phyloP scores from a whole-genome alignment of 768 basidiomycete genomes.

The Mycena olivaceomarginata region DNA sequence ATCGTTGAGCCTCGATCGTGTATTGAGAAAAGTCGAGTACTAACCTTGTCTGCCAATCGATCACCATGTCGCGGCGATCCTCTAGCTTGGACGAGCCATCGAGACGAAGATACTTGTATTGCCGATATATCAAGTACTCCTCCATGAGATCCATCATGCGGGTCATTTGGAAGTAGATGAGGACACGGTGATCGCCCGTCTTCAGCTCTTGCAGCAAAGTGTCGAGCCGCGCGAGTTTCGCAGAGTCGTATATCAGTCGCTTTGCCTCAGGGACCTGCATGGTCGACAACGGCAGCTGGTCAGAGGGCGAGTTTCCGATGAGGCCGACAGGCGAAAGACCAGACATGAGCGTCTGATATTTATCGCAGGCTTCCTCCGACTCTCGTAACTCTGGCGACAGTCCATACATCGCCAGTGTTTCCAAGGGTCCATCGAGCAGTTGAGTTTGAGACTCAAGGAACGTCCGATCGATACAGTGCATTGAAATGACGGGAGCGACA shows the following conservation, averaged over 20 bases:
- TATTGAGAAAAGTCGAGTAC: constrained; percentile 47
- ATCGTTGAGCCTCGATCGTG: constrained; percentile 19
- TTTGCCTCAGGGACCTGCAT: constrained; percentile 98
- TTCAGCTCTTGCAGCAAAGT: constrained; percentile 94
- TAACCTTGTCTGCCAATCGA: constrained; percentile 98
- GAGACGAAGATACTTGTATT: constrained; percentile 95
- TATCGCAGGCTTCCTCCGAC: constrained; percentile 68
- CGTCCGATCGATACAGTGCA: constrained; percentile 84
- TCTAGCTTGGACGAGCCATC: constrained; percentile 97
- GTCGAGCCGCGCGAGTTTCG: constrained; percentile 95
- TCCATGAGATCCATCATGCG: constrained; percentile 99
- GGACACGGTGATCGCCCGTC: constrained; percentile 92
- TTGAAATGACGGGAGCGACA: constrained; percentile 88
- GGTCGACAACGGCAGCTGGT: constrained; percentile 86
- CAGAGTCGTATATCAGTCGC: constrained; percentile 96
- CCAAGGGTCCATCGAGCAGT: constrained; percentile 80
- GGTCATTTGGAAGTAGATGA: constrained; percentile 99
- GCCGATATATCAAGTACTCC: constrained; percentile 97
- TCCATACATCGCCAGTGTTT: constrained; percentile 89
- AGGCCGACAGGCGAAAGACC: constrained; percentile 82
- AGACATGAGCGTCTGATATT: constrained; percentile 72
- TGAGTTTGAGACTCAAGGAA: constrained; percentile 84
- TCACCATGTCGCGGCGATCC: constrained; percentile 99
- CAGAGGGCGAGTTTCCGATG: constrained; percentile 75
- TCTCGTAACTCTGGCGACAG: constrained; percentile 82